Conservation (phyloP, 176 grass and related monocot species). For the Aegilops bicornis region DNA sequence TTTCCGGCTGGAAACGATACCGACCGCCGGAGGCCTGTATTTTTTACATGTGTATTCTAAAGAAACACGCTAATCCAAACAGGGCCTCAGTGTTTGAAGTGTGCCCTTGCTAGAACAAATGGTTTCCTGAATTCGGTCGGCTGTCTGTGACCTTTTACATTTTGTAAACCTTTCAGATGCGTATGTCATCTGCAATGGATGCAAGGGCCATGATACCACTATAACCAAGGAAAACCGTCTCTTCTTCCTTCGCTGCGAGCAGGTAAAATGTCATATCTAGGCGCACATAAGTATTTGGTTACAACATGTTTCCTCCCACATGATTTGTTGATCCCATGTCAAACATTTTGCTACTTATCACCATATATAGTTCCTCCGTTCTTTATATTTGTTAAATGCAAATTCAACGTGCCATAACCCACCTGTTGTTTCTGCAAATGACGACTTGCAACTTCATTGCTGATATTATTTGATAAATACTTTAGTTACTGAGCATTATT, state of each 20-base stretch:
- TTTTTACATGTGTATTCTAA: no score
- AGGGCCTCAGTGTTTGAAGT: neutral
- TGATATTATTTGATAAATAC: slow-evolving; percentile 37
- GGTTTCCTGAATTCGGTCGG: neutral
- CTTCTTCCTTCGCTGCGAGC: slow-evolving; percentile 83
- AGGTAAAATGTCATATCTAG: slow-evolving; percentile 49
- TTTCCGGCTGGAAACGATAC: no score
- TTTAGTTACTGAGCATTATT: slow-evolving; percentile 19
- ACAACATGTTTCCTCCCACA: neutral
- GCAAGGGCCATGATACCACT: slow-evolving; percentile 85
- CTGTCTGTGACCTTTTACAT: neutral
- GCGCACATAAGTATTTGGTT: neutral
- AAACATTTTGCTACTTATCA: neutral
- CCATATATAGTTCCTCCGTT: no score
- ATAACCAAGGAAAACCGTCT: slow-evolving; percentile 82
- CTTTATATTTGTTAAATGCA: neutral
- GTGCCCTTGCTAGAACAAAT: neutral
- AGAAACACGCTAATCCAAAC: no score
- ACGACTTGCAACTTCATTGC: slow-evolving; percentile 39
- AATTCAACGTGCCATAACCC: neutral
- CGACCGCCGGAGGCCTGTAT: no score
- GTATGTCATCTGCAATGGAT: slow-evolving; percentile 89
- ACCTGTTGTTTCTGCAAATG: slow-evolving; percentile 8
- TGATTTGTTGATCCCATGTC: neutral
- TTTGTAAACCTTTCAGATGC: slow-evolving; percentile 51